Evolutionary conservation across 306 rosid genomes (phyloP).

Genomic region (Pueraria montana): DNA sequence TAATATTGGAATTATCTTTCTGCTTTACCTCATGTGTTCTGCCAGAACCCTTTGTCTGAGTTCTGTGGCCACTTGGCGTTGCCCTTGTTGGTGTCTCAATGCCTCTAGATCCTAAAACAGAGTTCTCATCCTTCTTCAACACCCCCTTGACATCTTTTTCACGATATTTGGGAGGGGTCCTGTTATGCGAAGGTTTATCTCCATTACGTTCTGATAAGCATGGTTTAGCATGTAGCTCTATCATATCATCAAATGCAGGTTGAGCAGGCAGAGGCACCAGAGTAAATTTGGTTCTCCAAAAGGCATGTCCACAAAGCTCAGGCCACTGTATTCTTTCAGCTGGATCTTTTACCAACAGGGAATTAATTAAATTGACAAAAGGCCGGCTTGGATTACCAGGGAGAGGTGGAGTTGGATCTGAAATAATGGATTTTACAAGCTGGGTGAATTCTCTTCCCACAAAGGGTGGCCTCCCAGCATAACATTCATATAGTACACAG

Average conservation of each 20-base stretch:
- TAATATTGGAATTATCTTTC: constrained; percentile 66
- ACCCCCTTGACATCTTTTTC: constrained; percentile 77
- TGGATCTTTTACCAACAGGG: constrained; percentile 91
- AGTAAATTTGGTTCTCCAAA: constrained; percentile 81
- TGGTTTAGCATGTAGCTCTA: constrained; percentile 71
- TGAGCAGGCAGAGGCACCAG: constrained; percentile 79
- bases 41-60: constrained; percentile 78
- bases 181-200: constrained; percentile 73
- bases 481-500: constrained; percentile 93
- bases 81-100: constrained; percentile 79
- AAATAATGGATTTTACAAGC: constrained; percentile 88
- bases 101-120: constrained; percentile 65
- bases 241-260: constrained; percentile 90
- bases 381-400: constrained; percentile 95
- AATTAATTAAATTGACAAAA: constrained; percentile 87
- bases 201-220: constrained; percentile 86
- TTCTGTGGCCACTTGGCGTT: constrained; percentile 73
- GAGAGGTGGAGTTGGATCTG: constrained; percentile 91
- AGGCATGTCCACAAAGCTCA: constrained; percentile 93
- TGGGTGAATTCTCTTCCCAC: constrained; percentile 93
- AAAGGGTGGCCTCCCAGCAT: constrained; percentile 94
- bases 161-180: constrained; percentile 85
- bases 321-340: constrained; percentile 94
- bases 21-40: constrained; percentile 72
- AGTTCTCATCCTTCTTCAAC: constrained; percentile 79